Conservation (phyloP, 495 filamentous ascomycete genomes). For the Hyphodiscus hymeniophilus region DNA sequence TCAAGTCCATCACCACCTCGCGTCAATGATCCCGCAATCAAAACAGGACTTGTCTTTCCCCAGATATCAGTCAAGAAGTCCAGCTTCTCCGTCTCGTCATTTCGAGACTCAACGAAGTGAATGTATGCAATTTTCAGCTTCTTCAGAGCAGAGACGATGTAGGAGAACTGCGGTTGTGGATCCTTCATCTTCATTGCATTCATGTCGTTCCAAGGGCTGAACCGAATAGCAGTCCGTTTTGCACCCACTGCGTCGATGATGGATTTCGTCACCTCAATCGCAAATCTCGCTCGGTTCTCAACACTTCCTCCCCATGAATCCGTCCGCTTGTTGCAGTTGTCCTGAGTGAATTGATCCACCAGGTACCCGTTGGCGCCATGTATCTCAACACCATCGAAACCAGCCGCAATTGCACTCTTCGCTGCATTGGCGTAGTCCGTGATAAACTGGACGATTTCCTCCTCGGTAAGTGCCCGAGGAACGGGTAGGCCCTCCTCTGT, state of each 20-base stretch:
- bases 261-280: conserved; percentile 52
- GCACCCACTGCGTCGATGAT: conserved; percentile 56
- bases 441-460: conserved; percentile 48
- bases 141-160: conserved; percentile 43
- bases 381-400: conserved; percentile 71
- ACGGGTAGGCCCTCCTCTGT: conserved; percentile 32
- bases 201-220: conserved; percentile 55
- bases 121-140: conserved; percentile 50
- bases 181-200: conserved; percentile 63
- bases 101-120: conserved; percentile 46
- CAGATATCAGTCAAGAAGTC: conserved; percentile 43
- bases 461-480: conserved; percentile 32
- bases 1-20: too few relatives aligned
- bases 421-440: conserved; percentile 51
- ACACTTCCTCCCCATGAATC: conserved; percentile 62
- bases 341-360: conserved; percentile 63
- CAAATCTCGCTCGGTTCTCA: conserved; percentile 59
- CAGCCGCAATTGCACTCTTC: conserved; percentile 53
- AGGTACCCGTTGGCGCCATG: conserved; percentile 69
- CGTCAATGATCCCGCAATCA: conserved; percentile 53
- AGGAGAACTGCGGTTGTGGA: conserved; percentile 52
- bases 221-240: conserved; percentile 50
- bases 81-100: conserved; percentile 34
- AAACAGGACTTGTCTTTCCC: conserved; percentile 36
- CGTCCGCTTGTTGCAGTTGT: conserved; percentile 49